Percentiles rank a stretch among this genome's conserved stretches.
These are phyloP conservation scores for Alternaria atra DNA, from an alignment of 2,329 filamentous ascomycete species.

Conservation along the genomic window DNA sequence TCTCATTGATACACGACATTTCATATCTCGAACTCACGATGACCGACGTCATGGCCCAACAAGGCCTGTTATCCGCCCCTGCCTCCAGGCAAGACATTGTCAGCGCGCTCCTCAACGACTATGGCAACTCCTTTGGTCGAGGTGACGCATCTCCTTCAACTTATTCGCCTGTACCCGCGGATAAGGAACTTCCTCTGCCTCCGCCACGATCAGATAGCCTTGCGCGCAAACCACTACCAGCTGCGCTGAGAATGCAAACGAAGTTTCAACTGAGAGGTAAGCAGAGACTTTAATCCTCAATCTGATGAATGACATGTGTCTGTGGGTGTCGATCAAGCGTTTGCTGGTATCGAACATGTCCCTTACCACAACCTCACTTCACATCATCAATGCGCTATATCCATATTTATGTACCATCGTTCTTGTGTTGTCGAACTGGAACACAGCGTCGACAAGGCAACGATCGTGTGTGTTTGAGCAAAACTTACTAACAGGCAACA, in stretches of 20 bases:
- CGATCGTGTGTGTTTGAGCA: not conserved
- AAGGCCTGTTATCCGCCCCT: conserved; percentile 36
- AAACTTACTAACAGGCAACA: conserved; percentile 13
- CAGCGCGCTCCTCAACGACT: conserved; percentile 51
- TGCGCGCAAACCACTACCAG: conserved; percentile 38
- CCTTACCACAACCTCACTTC: conserved; percentile 8
- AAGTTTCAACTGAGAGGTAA: conserved; percentile 50
- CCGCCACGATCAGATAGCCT: conserved; percentile 36
- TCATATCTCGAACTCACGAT: conserved; percentile 25
- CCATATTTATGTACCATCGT: no score
- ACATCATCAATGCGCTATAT: not conserved
- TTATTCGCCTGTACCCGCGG: conserved; percentile 33
- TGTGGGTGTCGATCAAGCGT: not conserved
- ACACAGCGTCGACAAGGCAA: not conserved
- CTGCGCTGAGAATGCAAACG: conserved; percentile 37
- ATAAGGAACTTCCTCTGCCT: conserved; percentile 45
- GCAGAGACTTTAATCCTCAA: conserved; percentile 6
- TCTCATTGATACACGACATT: conserved; percentile 7
- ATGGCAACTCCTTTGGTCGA: conserved; percentile 44
- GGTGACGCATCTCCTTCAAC: conserved; percentile 33
- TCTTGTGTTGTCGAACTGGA: no score
- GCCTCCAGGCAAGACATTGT: conserved; percentile 49
- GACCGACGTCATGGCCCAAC: conserved; percentile 38
- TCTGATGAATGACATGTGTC: not conserved
- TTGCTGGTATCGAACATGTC: conserved; percentile 6